phyloP scores from a whole-genome alignment of 2,329 filamentous ascomycete genomes.

The Shiraia bambusicola region DNA sequence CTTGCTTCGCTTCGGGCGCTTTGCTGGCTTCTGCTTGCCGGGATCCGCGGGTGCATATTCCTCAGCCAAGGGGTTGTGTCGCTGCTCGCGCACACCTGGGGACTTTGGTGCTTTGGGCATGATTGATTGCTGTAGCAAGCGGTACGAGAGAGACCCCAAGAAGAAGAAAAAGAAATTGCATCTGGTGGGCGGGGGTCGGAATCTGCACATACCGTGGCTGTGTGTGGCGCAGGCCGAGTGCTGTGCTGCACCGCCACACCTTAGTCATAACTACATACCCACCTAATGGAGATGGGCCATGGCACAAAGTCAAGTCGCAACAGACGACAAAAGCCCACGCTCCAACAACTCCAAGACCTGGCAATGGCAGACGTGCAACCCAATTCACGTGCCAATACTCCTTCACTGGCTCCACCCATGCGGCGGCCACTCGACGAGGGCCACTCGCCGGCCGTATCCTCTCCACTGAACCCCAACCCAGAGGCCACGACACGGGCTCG shows the following conservation, averaged over 20 bases:
- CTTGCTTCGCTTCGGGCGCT: conserved; percentile 60
- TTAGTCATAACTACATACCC: background rate
- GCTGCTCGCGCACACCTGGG: conserved; percentile 60
- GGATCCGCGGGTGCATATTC: conserved; percentile 73
- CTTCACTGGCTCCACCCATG: conserved; percentile 51
- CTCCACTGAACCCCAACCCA: conserved; percentile 68
- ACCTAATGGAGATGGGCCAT: no score
- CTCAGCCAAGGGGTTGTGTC: conserved; percentile 89
- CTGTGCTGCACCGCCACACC: background rate
- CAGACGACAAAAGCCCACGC: no score
- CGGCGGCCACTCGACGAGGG: conserved; percentile 69
- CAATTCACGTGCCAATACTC: conserved; percentile 41
- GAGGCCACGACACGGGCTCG: conserved; percentile 50
- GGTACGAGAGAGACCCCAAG: background rate
- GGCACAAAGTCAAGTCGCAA: no score
- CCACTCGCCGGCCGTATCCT: conserved; percentile 70
- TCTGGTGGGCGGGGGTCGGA: conserved; percentile 14
- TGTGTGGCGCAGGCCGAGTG: background rate
- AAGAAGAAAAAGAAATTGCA: no score
- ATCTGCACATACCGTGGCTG: conserved; percentile 4
- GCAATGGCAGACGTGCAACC: conserved; percentile 40
- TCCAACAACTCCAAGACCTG: background rate
- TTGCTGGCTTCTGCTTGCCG: conserved; percentile 68
- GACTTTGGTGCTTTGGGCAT: conserved; percentile 78
- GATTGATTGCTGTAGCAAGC: conserved; percentile 42